A percentile compares a stretch with the other conserved stretches of the same genome.
phyloP scores from a whole-genome alignment of 352 stramenopile species.

The Phytophthora citrophthora region DNA sequence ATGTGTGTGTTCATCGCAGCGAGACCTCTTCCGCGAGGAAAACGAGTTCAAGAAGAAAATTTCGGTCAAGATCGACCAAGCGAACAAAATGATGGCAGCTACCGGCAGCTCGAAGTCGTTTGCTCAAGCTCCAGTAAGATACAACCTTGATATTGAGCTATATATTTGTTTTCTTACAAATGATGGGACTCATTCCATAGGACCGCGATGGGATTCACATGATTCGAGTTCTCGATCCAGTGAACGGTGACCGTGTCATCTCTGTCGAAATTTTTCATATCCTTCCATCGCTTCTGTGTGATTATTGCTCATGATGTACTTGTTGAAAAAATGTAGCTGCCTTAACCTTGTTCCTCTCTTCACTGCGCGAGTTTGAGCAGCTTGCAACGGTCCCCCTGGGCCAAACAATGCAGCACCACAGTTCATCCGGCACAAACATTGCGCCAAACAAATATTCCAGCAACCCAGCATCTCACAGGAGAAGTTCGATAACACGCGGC shows the following conservation, averaged over 20 bases:
- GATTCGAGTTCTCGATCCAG: constrained; percentile 59
- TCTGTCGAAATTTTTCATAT: constrained; percentile 84
- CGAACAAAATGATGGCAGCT: constrained; percentile 72
- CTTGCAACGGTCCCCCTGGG: constrained; percentile 68
- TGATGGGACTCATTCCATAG: constrained; percentile 21
- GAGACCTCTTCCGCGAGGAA: constrained; percentile 66
- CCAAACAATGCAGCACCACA: constrained; percentile 38
- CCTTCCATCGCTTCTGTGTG: constrained; percentile 25
- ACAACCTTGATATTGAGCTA: background rate
- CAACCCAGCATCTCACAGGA: background rate
- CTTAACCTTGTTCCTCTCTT: constrained; percentile 49
- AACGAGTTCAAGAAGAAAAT: constrained; percentile 78
- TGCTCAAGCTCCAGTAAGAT: constrained; percentile 46
- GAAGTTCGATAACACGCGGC: constrained; percentile 4
- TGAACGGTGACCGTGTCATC: constrained; percentile 51
- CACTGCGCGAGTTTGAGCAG: constrained; percentile 80
- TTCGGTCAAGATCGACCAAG: constrained; percentile 77
- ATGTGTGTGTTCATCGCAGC: constrained; percentile 24
- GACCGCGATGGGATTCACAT: constrained; percentile 75
- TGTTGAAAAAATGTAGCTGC: constrained; percentile 1
- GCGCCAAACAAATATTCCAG: background rate
- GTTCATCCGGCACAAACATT: constrained; percentile 1
- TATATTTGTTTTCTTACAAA: background rate
- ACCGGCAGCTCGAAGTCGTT: constrained; percentile 58
- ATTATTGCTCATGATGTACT: background rate